Percentiles rank a stretch among this genome's conserved stretches.
Conservation (phyloP, 345 rosid genomes). For the Erodium maritimum region DNA sequence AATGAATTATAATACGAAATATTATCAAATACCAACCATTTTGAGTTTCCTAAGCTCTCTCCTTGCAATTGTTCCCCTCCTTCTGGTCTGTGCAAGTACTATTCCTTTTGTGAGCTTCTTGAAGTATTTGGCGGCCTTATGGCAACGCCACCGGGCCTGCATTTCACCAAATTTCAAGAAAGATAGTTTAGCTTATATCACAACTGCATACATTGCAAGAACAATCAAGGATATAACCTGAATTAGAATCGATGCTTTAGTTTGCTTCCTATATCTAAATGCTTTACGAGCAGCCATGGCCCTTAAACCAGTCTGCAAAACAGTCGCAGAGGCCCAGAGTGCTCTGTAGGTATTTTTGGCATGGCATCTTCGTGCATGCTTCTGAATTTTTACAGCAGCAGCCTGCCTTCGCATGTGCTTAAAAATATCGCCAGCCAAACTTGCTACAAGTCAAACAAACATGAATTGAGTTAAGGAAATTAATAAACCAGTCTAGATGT, state of each 20-base stretch:
- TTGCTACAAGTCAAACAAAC: slow-evolving; percentile 11
- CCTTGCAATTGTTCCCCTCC: slow-evolving; percentile 32
- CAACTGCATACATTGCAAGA: background rate
- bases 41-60: slow-evolving; percentile 32
- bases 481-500: background rate
- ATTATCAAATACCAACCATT: slow-evolving; percentile 16
- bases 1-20: background rate
- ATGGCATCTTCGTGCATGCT: slow-evolving; percentile 10
- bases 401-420: slow-evolving; percentile 14
- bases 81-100: slow-evolving; percentile 23
- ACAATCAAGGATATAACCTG: slow-evolving; percentile 10
- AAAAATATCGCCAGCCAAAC: slow-evolving; percentile 13
- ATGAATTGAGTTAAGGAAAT: background rate
- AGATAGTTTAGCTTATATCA: background rate
- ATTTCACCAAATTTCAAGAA: background rate
- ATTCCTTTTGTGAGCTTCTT: slow-evolving; percentile 20
- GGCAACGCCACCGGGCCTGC: slow-evolving; percentile 28
- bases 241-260: slow-evolving; percentile 13
- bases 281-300: slow-evolving; percentile 16
- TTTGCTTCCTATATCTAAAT: slow-evolving; percentile 12
- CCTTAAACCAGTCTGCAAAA: slow-evolving; percentile 16
- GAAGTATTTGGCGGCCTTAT: slow-evolving; percentile 22
- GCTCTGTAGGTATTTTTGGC: slow-evolving; percentile 9
- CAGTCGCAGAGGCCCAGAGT: slow-evolving; percentile 11
- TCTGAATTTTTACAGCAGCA: slow-evolving; percentile 16